A percentile compares a stretch with the other conserved stretches of the same genome.
These are phyloP conservation scores for Botrytis elliptica DNA, from an alignment of 2,329 filamentous ascomycete genomes.

Conservation along the genomic window DNA sequence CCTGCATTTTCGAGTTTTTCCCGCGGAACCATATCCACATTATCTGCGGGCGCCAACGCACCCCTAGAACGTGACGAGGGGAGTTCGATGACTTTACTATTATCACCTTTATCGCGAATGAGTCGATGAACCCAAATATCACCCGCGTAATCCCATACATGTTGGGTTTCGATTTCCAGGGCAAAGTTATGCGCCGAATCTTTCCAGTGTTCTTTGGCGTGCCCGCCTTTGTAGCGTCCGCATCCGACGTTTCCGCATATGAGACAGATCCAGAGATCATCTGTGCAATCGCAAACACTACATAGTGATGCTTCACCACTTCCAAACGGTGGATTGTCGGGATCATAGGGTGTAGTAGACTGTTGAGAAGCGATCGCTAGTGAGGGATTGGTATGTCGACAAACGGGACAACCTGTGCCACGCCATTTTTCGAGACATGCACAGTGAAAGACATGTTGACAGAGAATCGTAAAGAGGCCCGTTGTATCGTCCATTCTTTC, in stretches of 20 bases:
- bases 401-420: constrained; percentile 90
- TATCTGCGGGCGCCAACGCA: constrained; percentile 29
- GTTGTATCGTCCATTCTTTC: constrained; percentile 99
- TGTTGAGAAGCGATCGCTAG: constrained; percentile 38
- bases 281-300: constrained; percentile 72
- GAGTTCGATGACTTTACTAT: constrained; percentile 85
- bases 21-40: constrained; percentile 68
- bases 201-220: constrained; percentile 92
- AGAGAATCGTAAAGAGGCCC: constrained; percentile 90
- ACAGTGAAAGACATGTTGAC: constrained; percentile 97
- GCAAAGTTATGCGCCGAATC: constrained; percentile 86
- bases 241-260: constrained; percentile 93
- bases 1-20: constrained; percentile 74
- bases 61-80: constrained; percentile 47
- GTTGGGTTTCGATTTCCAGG: constrained; percentile 88
- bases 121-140: constrained; percentile 95
- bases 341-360: constrained; percentile 42
- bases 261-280: constrained; percentile 92
- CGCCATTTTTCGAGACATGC: constrained; percentile 96
- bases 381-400: constrained; percentile 75
- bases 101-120: constrained; percentile 86
- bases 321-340: constrained; percentile 58
- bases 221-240: constrained; percentile 88
- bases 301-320: constrained; percentile 69
- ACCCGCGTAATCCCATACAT: constrained; percentile 96